A percentile compares a stretch with the other conserved stretches of the same genome.
Conservation (phyloP, 208 protist species). For the Leishmania gerbilli region DNA sequence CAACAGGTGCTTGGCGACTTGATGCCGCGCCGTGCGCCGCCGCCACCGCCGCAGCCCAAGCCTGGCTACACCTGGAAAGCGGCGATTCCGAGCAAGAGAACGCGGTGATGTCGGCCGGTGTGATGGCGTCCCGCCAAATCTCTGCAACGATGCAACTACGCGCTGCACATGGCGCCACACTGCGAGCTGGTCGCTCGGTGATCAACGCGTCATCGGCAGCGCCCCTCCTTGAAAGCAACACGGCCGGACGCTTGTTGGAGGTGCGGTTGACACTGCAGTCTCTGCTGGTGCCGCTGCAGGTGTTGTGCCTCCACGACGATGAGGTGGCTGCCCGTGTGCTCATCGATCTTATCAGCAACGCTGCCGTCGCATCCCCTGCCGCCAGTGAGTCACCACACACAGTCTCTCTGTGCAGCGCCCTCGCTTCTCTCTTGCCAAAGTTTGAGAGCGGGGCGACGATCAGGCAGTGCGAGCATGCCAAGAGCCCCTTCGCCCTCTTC, state of each 20-base stretch:
- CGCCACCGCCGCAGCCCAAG: not conserved
- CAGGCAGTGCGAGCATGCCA: not conserved
- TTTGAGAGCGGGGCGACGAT: not conserved
- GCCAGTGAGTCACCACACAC: not conserved
- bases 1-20: not conserved
- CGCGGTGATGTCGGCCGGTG: not conserved
- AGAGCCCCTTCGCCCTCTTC: not conserved
- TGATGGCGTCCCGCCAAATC: not conserved
- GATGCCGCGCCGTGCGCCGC: not conserved
- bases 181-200: not conserved
- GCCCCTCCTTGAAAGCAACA: conserved; percentile 43
- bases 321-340: conserved; percentile 43
- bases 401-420: not conserved
- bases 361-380: not conserved
- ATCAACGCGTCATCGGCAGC: not conserved
- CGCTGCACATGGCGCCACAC: no score
- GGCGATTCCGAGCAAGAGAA: not conserved
- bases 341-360: conserved; percentile 16
- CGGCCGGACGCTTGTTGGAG: conserved; percentile 80
- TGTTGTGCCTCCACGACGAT: conserved; percentile 60
- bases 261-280: conserved; percentile 75
- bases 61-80: not conserved
- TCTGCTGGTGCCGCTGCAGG: conserved; percentile 82
- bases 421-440: not conserved
- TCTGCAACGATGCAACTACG: no score